Conservation (phyloP, 805 yeast genomes). For the Lipomyces orientalis region DNA sequence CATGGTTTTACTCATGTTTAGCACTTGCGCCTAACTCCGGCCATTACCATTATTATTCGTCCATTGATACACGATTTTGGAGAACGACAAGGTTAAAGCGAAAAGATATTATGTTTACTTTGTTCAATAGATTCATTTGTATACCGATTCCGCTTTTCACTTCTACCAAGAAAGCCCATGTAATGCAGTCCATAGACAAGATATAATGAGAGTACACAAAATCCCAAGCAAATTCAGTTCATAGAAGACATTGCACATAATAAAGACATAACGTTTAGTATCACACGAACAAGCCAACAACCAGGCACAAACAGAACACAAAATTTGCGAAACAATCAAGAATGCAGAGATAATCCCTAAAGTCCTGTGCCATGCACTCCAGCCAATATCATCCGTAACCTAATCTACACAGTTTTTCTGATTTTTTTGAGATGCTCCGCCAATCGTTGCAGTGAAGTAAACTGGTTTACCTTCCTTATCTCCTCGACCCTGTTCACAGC, state of each 20-base stretch:
- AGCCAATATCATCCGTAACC: background rate
- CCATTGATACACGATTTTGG: background rate
- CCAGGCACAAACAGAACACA: background rate
- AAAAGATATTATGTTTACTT: background rate
- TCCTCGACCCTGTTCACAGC: conserved; percentile 32
- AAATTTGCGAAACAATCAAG: background rate
- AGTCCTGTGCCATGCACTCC: background rate
- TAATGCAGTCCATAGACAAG: no score
- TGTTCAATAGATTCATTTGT: background rate
- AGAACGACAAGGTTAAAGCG: background rate
- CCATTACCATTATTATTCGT: no score
- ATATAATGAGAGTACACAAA: no score
- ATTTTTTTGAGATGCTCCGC: conserved; percentile 31
- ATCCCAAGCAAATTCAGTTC: background rate
- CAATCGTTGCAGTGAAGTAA: conserved; percentile 30
- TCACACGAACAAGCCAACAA: background rate
- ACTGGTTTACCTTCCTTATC: conserved; percentile 26
- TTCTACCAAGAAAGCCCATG: background rate
- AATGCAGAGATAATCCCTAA: background rate
- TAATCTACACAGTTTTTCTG: conserved; percentile 1
- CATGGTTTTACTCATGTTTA: background rate
- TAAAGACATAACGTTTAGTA: background rate
- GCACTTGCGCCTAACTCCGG: background rate
- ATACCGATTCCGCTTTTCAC: background rate
- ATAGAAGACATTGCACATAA: background rate